These are phyloP conservation scores for Saposhnikovia divaricata DNA, from an alignment of 129 eudicot species.

Conservation along the genomic window DNA sequence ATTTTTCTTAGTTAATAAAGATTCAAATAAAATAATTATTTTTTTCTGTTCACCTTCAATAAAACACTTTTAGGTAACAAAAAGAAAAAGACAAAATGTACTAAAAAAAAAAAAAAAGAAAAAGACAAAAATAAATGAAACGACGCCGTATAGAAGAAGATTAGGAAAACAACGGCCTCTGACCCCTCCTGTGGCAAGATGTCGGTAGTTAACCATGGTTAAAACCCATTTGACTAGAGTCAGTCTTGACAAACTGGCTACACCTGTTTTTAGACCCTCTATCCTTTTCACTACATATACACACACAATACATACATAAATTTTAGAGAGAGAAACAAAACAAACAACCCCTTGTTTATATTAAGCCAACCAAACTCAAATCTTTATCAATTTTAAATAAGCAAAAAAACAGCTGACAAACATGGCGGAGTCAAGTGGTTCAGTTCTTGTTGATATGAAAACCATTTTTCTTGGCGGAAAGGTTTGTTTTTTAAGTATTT, in stretches of 20 bases:
- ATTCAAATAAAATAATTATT: too few species aligned
- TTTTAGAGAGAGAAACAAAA: slow-evolving; percentile 7
- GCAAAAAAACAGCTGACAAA: not conserved
- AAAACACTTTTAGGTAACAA: too few species aligned
- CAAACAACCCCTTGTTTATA: slow-evolving; percentile 1
- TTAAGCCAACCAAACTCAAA: slow-evolving; percentile 49
- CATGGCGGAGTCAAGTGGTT: slow-evolving; percentile 72
- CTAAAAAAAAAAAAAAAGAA: too few species aligned
- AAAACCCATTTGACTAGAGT: not conserved
- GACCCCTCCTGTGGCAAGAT: not conserved
- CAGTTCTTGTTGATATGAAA: slow-evolving; percentile 77
- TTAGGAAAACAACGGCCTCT: not conserved
- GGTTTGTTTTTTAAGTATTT: slow-evolving; percentile 23
- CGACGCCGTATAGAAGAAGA: not conserved
- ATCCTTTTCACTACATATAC: too few species aligned
- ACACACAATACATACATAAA: not conserved
- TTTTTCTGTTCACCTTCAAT: too few species aligned
- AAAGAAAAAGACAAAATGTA: too few species aligned
- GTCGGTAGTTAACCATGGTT: not conserved
- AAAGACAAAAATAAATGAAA: not conserved
- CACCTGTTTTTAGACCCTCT: not conserved
- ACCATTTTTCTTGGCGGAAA: slow-evolving; percentile 89
- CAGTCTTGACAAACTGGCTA: not conserved
- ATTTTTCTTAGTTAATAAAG: too few species aligned
- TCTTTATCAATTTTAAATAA: not conserved